Percentiles rank a stretch among this genome's conserved stretches.
Conservation (phyloP, 2,329 filamentous ascomycete species). For the Ramichloridium luteum region DNA sequence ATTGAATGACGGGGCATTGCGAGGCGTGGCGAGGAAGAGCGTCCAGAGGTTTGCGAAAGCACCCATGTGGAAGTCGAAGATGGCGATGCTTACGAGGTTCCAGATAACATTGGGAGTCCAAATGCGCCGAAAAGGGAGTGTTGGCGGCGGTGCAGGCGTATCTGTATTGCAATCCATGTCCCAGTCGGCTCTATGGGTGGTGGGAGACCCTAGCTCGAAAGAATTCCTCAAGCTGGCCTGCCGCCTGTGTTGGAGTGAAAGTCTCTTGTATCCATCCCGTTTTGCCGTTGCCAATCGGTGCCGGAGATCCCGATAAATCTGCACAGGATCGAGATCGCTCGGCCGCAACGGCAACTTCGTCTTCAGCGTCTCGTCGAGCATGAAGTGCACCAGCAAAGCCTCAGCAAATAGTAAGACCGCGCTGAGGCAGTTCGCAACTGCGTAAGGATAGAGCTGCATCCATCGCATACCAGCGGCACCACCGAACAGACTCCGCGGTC, state of each 20-base stretch:
- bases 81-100: conserved; percentile 50
- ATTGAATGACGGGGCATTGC: too few species aligned
- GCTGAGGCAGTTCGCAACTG: conserved; percentile 51
- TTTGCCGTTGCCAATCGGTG: conserved; percentile 13
- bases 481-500: conserved; percentile 42
- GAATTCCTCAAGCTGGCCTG: conserved; percentile 23
- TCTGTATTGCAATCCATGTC: conserved; percentile 17
- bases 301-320: conserved; percentile 11
- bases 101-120: conserved; percentile 44
- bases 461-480: conserved; percentile 44
- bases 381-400: conserved; percentile 43
- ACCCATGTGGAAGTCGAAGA: conserved; percentile 62
- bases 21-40: conserved; percentile 62
- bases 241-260: conserved; percentile 14
- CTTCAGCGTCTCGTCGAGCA: conserved; percentile 44
- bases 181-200: too few species aligned
- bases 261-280: conserved; percentile 18
- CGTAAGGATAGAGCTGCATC: conserved; percentile 51
- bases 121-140: conserved; percentile 37
- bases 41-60: conserved; percentile 68
- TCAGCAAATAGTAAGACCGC: conserved; percentile 43
- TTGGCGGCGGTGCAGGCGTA: conserved; percentile 27
- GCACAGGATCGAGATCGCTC: conserved; percentile 17
- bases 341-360: conserved; percentile 18
- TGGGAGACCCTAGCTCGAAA: too few species aligned